Evolutionary conservation across 192 early-diverging fungal species (phyloP).

Genomic region (Podila minutissima): DNA sequence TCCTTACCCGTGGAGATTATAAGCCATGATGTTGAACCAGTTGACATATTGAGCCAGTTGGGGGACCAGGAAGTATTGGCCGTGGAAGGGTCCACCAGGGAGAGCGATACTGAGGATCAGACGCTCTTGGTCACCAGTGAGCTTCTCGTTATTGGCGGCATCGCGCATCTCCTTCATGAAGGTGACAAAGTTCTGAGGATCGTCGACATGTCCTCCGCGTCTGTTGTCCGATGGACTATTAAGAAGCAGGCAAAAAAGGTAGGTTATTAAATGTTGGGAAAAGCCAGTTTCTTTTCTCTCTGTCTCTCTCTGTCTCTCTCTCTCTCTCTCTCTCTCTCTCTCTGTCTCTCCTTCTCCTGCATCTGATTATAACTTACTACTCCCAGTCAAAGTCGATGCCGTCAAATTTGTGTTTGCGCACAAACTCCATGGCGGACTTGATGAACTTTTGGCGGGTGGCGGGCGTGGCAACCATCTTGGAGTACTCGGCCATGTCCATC

Average conservation of each 20-base stretch:
- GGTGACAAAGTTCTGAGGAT: conserved; percentile 40
- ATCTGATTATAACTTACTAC: conserved; percentile 13
- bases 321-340: no score
- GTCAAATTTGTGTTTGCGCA: conserved; percentile 38
- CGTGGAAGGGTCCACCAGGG: conserved; percentile 42
- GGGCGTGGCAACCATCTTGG: conserved; percentile 44
- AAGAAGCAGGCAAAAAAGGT: no score
- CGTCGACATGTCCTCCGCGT: conserved; percentile 30
- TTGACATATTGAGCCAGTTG: conserved; percentile 36
- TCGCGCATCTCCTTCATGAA: conserved; percentile 45
- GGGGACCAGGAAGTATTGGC: conserved; percentile 26
- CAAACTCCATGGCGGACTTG: conserved; percentile 23
- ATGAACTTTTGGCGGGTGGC: conserved; percentile 46
- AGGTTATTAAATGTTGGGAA: not conserved
- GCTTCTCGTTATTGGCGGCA: conserved; percentile 23
- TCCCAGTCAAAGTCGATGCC: conserved; percentile 50
- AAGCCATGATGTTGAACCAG: conserved; percentile 54
- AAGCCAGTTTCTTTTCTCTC: not conserved
- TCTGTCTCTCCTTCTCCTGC: no score
- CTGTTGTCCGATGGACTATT: conserved; percentile 18
- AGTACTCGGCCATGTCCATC: conserved; percentile 50
- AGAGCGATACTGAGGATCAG: conserved; percentile 42
- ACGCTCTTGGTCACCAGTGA: conserved; percentile 22
- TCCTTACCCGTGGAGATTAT: conserved; percentile 38
- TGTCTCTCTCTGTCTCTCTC: no score